Evolutionary conservation across 192 early-diverging fungal genomes (phyloP).

Genomic region (Coemansia sp.): DNA sequence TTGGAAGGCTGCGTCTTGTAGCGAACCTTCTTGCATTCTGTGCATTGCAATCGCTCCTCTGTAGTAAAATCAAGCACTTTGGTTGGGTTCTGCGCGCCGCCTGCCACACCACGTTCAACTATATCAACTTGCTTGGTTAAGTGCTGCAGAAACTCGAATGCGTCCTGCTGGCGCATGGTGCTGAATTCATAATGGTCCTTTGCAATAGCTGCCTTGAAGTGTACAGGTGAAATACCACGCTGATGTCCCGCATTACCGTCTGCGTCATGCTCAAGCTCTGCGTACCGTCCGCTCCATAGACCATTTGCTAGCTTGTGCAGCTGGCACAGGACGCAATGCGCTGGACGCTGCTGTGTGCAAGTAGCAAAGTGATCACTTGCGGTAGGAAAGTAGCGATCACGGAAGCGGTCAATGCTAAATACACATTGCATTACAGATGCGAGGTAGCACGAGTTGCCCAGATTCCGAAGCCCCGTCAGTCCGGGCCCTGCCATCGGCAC

Average conservation of each 20-base stretch:
- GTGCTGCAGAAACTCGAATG: conserved; percentile 89
- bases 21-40: conserved; percentile 76
- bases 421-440: conserved; percentile 91
- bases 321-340: conserved; percentile 87
- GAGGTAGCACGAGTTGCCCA: conserved; percentile 99
- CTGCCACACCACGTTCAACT: conserved; percentile 64
- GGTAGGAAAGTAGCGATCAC: conserved; percentile 61
- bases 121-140: conserved; percentile 72
- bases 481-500: conserved; percentile 85
- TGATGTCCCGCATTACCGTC: conserved; percentile 59
- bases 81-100: conserved; percentile 67
- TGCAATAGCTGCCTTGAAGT: conserved; percentile 90
- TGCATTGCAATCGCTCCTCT: conserved; percentile 87
- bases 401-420: conserved; percentile 74
- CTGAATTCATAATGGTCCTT: conserved; percentile 92
- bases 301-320: conserved; percentile 90
- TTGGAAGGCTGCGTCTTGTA: conserved; percentile 61
- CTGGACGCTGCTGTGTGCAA: conserved; percentile 54
- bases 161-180: conserved; percentile 98
- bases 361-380: conserved; percentile 38
- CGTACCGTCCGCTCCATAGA: conserved; percentile 84
- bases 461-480: conserved; percentile 87
- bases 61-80: conserved; percentile 73
- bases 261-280: conserved; percentile 47
- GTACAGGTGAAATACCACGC: conserved; percentile 81